phyloP scores from a whole-genome alignment of 306 rosid genomes.

The Potentilla sterilis region DNA sequence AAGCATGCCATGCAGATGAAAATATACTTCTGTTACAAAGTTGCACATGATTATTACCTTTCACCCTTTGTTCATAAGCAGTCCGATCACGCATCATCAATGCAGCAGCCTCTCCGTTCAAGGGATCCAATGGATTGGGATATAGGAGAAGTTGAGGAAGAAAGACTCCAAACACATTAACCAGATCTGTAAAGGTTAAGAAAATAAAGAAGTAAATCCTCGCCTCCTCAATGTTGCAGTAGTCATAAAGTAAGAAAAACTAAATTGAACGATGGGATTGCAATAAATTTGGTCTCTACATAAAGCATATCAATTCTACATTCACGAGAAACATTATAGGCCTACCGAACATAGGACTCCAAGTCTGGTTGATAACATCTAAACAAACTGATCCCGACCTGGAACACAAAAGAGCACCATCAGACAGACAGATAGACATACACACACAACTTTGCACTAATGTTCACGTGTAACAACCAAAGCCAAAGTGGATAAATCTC shows the following conservation, averaged over 20 bases:
- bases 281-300: neutral
- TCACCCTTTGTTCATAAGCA: slow-evolving; percentile 74
- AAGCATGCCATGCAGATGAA: neutral
- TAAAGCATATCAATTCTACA: slow-evolving; percentile 2
- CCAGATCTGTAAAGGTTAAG: slow-evolving; percentile 57
- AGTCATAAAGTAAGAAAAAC: slow-evolving; percentile 12
- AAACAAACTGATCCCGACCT: slow-evolving; percentile 94
- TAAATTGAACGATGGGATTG: slow-evolving; percentile 1
- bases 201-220: slow-evolving; percentile 12
- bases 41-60: slow-evolving; percentile 46
- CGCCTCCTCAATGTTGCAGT: slow-evolving; percentile 15
- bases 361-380: slow-evolving; percentile 88
- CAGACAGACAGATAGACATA: slow-evolving; percentile 25
- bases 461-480: slow-evolving; percentile 1
- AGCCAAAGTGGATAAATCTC: slow-evolving; percentile 13
- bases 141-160: slow-evolving; percentile 93
- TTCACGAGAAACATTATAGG: slow-evolving; percentile 18
- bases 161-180: slow-evolving; percentile 79
- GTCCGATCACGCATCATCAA: slow-evolving; percentile 70
- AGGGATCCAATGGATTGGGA: slow-evolving; percentile 86
- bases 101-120: slow-evolving; percentile 89
- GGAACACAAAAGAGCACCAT: slow-evolving; percentile 33
- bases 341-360: slow-evolving; percentile 98
- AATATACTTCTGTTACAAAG: slow-evolving; percentile 10
- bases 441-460: neutral